phyloP scores from a whole-genome alignment of 345 rosid genomes.

The Eucalyptus victrix region DNA sequence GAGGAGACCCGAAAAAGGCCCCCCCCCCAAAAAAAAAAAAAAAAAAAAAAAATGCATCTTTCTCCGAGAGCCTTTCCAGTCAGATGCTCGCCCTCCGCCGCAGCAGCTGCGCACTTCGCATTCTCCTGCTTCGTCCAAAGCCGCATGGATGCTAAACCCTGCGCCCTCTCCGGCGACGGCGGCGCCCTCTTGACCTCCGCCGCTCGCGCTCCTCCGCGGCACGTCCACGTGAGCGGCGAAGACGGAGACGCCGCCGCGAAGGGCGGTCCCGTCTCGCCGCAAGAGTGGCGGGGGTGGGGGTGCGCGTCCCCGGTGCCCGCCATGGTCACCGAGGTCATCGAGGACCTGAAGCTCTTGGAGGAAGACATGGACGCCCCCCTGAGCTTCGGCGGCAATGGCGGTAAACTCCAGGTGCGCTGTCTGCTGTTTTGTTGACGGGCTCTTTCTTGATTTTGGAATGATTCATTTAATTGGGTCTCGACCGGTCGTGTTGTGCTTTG shows the following conservation, averaged over 20 bases:
- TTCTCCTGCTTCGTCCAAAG: constrained; percentile 10
- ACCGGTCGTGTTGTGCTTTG: background rate
- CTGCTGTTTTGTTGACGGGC: background rate
- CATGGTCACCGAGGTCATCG: constrained; percentile 46
- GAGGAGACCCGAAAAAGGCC: background rate
- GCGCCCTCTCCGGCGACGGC: background rate
- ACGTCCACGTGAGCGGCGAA: background rate
- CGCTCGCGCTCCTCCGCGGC: constrained; percentile 21
- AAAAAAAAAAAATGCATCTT: background rate
- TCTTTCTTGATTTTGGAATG: background rate
- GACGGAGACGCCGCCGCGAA: background rate
- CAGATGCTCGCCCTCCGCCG: constrained; percentile 8
- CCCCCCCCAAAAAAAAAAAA: no score
- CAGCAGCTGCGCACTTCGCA: background rate
- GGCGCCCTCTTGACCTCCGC: constrained; percentile 4
- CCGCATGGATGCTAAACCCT: constrained; percentile 12
- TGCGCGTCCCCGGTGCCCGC: constrained; percentile 54
- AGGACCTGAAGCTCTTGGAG: constrained; percentile 70
- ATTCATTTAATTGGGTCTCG: background rate
- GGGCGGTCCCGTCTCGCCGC: constrained; percentile 24
- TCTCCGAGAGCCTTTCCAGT: background rate
- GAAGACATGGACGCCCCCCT: constrained; percentile 36
- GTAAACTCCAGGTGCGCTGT: constrained; percentile 55
- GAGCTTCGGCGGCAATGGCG: constrained; percentile 77
- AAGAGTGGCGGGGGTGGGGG: constrained; percentile 88